phyloP scores from a whole-genome alignment of 306 rosid genomes.

The Cucumis cinereus region DNA sequence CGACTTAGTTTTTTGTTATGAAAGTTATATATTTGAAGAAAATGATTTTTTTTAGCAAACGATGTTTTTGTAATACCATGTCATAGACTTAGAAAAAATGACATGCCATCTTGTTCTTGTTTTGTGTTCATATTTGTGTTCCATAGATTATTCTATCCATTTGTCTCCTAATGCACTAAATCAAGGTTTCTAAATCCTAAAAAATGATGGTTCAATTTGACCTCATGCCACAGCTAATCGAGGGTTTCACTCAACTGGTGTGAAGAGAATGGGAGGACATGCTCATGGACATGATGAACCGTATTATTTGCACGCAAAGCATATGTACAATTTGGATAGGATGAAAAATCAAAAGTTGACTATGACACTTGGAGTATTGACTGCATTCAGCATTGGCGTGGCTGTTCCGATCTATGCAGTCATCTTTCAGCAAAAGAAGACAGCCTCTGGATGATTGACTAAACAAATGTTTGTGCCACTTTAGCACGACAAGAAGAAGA shows the following conservation, averaged over 20 bases:
- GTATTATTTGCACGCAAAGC: constrained; percentile 22
- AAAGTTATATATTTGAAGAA: no score
- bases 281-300: constrained; percentile 24
- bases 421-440: constrained; percentile 26
- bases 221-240: constrained; percentile 10
- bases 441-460: constrained; percentile 10
- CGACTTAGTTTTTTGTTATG: background rate
- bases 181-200: background rate
- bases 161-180: background rate
- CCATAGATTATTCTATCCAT: background rate
- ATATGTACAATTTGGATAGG: constrained; percentile 13
- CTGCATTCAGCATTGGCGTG: constrained; percentile 27
- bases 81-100: background rate
- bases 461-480: background rate
- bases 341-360: constrained; percentile 21
- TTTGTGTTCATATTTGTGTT: background rate
- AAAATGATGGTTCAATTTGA: background rate
- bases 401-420: constrained; percentile 23
- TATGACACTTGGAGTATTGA: constrained; percentile 22
- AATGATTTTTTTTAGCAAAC: no score
- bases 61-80: background rate
- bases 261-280: constrained; percentile 24
- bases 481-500: background rate
- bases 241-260: constrained; percentile 24
- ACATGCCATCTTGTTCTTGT: background rate